Percentiles rank a stretch among this genome's conserved stretches.
Conservation (phyloP, 1,284 basidiomycete species). For the Vanrija humicola region DNA sequence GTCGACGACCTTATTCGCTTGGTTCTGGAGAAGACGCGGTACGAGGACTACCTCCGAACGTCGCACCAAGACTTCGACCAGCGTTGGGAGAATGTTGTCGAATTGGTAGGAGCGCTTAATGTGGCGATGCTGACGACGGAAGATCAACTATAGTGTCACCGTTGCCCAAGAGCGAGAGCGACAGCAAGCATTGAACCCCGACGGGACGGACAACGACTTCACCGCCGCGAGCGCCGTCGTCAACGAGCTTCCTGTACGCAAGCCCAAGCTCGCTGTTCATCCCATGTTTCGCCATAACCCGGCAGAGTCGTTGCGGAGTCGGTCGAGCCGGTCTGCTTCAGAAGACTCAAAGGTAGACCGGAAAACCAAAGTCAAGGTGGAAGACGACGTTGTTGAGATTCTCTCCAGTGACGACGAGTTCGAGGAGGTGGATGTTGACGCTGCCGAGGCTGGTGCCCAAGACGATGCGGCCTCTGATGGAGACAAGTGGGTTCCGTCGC, state of each 20-base stretch:
- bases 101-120: slow-evolving; percentile 57
- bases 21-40: slow-evolving; percentile 61
- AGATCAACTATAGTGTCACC: slow-evolving; percentile 47
- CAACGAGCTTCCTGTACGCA: slow-evolving; percentile 6
- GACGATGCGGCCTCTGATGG: not conserved
- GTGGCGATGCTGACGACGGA: slow-evolving; percentile 7
- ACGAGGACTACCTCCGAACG: slow-evolving; percentile 66
- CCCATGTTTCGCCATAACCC: slow-evolving; percentile 27
- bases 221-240: slow-evolving; percentile 24
- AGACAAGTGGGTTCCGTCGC: not conserved
- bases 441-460: not conserved
- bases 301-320: slow-evolving; percentile 10
- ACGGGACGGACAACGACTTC: slow-evolving; percentile 20
- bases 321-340: slow-evolving; percentile 18
- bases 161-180: slow-evolving; percentile 39
- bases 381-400: slow-evolving; percentile 32
- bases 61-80: slow-evolving; percentile 69
- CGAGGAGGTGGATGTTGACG: not conserved
- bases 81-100: slow-evolving; percentile 81
- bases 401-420: slow-evolving; percentile 39
- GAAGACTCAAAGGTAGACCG: slow-evolving; percentile 2
- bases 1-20: slow-evolving; percentile 65
- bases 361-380: slow-evolving; percentile 5
- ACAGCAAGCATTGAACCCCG: slow-evolving; percentile 15
- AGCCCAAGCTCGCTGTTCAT: slow-evolving; percentile 18